Evolutionary conservation across 345 rosid species (phyloP).

Genomic region (Salix purpurea): DNA sequence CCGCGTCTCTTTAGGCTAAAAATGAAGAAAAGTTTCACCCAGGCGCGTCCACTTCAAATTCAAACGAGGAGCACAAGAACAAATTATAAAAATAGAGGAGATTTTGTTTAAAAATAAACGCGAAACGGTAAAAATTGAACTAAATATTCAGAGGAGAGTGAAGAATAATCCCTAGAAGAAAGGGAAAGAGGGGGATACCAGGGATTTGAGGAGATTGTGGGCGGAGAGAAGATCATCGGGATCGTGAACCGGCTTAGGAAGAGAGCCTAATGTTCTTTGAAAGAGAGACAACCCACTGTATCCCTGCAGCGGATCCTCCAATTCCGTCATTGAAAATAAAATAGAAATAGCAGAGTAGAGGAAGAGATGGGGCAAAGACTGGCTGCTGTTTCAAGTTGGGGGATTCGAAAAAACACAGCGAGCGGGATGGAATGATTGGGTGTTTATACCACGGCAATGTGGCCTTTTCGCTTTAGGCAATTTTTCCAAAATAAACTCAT

Average conservation of each 20-base stretch:
- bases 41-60: background rate
- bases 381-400: background rate
- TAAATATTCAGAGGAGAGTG: background rate
- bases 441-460: background rate
- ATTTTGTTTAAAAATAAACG: background rate
- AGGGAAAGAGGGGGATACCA: slow-evolving; percentile 27
- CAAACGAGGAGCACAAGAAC: background rate
- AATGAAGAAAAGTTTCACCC: background rate
- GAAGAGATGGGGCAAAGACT: background rate
- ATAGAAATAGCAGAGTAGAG: background rate
- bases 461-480: background rate
- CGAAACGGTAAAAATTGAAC: background rate
- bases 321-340: background rate
- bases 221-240: slow-evolving; percentile 35
- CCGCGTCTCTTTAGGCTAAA: background rate
- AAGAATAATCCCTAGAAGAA: background rate
- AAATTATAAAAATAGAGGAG: background rate
- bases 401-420: slow-evolving; percentile 22
- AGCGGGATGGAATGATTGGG: slow-evolving; percentile 17
- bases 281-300: slow-evolving; percentile 61
- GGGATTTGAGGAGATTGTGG: slow-evolving; percentile 57
- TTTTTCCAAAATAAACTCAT: no score
- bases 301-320: slow-evolving; percentile 49
- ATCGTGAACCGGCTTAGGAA: slow-evolving; percentile 29
- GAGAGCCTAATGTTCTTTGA: slow-evolving; percentile 49